Conservation (phyloP, 805 yeast genomes). For the Kodamaea jinghongensis region DNA sequence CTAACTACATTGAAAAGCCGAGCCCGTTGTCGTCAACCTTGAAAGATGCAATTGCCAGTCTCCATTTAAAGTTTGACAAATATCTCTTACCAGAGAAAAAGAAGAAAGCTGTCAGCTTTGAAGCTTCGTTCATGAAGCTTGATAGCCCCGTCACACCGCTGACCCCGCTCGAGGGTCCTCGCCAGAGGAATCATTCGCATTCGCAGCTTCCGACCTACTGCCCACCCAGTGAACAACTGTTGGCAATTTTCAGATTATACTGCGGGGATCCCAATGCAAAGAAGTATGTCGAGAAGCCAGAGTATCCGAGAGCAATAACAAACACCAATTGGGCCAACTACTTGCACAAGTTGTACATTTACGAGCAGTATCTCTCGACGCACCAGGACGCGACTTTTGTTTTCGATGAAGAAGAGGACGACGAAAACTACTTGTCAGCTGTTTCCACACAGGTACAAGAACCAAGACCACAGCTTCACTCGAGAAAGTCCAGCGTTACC, state of each 20-base stretch:
- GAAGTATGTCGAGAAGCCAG: not conserved
- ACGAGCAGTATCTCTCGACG: constrained; percentile 10
- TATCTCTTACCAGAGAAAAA: no score
- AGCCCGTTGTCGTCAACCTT: no score
- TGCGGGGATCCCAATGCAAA: not conserved
- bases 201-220: constrained; percentile 8
- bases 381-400: not conserved
- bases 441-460: not conserved
- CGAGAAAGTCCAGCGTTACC: not conserved
- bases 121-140: no score
- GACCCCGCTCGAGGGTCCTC: no score
- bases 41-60: no score
- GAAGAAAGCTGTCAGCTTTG: no score
- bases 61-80: no score
- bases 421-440: not conserved
- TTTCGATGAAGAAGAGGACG: not conserved
- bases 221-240: constrained; percentile 10
- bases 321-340: constrained; percentile 26
- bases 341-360: constrained; percentile 21
- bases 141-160: no score
- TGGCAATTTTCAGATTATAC: constrained; percentile 6
- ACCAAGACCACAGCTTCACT: not conserved
- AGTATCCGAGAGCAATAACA: constrained; percentile 15
- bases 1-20: no score
- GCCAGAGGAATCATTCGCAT: no score